Evolutionary conservation across 1,284 basidiomycete species (phyloP).

Genomic region (Tranzscheliella williamsii): DNA sequence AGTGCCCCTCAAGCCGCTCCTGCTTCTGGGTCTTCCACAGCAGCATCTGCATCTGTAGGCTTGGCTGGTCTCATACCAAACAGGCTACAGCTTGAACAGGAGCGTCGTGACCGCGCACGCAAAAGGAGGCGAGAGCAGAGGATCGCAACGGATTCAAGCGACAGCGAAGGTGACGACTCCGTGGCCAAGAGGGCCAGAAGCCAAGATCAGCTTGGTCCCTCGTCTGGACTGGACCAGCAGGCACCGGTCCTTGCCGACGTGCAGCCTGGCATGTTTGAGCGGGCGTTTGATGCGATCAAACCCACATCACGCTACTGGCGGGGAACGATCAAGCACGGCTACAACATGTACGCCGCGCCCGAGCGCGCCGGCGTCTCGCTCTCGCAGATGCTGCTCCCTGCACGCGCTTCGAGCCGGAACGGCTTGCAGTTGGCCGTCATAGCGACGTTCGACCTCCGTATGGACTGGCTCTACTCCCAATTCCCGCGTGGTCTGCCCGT

Average conservation of each 20-base stretch:
- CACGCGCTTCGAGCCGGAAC: conserved; percentile 18
- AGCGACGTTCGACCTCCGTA: conserved; percentile 48
- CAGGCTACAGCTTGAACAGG: conserved; percentile 45
- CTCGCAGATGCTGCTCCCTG: conserved; percentile 38
- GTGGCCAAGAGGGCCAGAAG: no score
- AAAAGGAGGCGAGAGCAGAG: conserved; percentile 34
- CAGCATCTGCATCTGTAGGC: no score
- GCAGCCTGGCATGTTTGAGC: no score
- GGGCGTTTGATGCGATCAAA: no score
- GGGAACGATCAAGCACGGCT: conserved; percentile 50
- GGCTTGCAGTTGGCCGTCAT: conserved; percentile 42
- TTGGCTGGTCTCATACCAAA: conserved; percentile 28
- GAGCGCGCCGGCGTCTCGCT: conserved; percentile 19
- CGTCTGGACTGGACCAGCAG: no score
- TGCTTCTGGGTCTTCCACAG: no score
- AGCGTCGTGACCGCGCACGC: conserved; percentile 36
- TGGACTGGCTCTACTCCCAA: conserved; percentile 49
- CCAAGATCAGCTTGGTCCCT: no score
- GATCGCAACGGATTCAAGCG: conserved; percentile 7
- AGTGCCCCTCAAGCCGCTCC: no score
- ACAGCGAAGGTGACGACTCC: no score
- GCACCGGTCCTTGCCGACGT: no score
- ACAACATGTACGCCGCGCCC: conserved; percentile 32
- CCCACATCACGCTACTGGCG: conserved; percentile 43
- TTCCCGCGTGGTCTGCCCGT: conserved; percentile 40